phyloP scores from a whole-genome alignment of 345 rosid genomes.

The Cardamine occulta region DNA sequence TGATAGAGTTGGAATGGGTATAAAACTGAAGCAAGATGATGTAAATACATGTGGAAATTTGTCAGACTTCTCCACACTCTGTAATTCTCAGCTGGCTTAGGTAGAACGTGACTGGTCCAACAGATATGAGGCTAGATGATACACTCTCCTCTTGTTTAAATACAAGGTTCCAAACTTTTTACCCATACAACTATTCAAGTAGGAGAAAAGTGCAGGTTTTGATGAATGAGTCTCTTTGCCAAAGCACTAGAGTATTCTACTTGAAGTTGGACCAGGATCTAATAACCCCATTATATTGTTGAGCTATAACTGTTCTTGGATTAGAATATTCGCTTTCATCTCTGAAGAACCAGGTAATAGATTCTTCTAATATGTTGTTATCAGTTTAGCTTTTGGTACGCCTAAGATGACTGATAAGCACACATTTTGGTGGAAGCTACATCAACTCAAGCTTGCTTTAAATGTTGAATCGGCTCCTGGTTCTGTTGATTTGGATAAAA shows the following conservation, averaged over 20 bases:
- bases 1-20: constrained; percentile 19
- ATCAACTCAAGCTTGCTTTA: constrained; percentile 7
- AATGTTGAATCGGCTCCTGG: not conserved
- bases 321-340: constrained; percentile 16
- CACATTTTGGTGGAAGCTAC: constrained; percentile 7
- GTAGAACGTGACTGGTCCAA: constrained; percentile 16
- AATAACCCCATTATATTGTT: constrained; percentile 6
- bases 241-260: constrained; percentile 10
- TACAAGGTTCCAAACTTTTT: not conserved
- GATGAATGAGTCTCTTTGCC: not conserved
- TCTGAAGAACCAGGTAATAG: not conserved
- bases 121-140: constrained; percentile 3
- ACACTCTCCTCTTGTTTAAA: not conserved
- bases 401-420: not conserved
- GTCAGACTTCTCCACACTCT: constrained; percentile 9
- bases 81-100: constrained; percentile 23
- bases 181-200: not conserved
- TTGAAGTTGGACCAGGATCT: constrained; percentile 26
- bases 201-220: constrained; percentile 15
- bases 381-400: not conserved
- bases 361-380: not conserved
- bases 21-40: constrained; percentile 6
- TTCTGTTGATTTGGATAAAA: constrained; percentile 9
- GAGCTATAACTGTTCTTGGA: constrained; percentile 16
- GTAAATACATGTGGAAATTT: constrained; percentile 16